These are phyloP conservation scores for Thelonectria blattea DNA, from an alignment of 2,329 filamentous ascomycete species.

Conservation along the genomic window DNA sequence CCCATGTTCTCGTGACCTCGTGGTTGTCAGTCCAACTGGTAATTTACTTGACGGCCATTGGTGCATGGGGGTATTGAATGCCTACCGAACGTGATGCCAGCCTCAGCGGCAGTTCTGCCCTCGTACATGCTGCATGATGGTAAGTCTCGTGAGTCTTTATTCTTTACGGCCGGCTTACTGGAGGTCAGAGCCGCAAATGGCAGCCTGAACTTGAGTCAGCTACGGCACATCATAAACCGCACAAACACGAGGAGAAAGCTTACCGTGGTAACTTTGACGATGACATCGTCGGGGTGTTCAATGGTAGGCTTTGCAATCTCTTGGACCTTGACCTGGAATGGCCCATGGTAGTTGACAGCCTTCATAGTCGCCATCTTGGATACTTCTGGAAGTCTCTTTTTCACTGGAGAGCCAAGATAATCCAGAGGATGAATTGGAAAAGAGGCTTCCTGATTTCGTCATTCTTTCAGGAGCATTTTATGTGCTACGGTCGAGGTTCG, in stretches of 20 bases:
- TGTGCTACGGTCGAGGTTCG: constrained; percentile 12
- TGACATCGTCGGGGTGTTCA: constrained; percentile 68
- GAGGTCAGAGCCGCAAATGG: constrained; percentile 61
- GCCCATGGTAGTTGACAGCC: constrained; percentile 67
- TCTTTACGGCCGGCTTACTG: constrained; percentile 41
- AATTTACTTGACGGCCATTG: too few species aligned
- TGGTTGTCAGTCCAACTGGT: neutral
- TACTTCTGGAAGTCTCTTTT: neutral
- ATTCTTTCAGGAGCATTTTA: constrained; percentile 8
- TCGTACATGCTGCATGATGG: constrained; percentile 63
- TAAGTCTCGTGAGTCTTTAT: neutral
- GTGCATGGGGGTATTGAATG: neutral
- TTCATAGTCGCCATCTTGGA: constrained; percentile 55
- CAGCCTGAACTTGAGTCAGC: constrained; percentile 40
- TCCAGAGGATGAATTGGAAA: neutral
- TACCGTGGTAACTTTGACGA: constrained; percentile 70
- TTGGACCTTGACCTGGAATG: constrained; percentile 67
- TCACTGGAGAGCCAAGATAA: neutral
- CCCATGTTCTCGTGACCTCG: constrained; percentile 66
- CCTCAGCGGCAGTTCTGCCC: constrained; percentile 66
- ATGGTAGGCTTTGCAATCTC: constrained; percentile 64
- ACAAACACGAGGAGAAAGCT: constrained; percentile 32
- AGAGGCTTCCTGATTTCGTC: neutral
- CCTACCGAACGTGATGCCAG: constrained; percentile 64
- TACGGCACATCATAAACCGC: neutral